Evolutionary conservation across 768 basidiomycete genomes (phyloP), one percentile per base, ranked within the genome.

Genomic region (Leccinum subgranulosum): DNA sequence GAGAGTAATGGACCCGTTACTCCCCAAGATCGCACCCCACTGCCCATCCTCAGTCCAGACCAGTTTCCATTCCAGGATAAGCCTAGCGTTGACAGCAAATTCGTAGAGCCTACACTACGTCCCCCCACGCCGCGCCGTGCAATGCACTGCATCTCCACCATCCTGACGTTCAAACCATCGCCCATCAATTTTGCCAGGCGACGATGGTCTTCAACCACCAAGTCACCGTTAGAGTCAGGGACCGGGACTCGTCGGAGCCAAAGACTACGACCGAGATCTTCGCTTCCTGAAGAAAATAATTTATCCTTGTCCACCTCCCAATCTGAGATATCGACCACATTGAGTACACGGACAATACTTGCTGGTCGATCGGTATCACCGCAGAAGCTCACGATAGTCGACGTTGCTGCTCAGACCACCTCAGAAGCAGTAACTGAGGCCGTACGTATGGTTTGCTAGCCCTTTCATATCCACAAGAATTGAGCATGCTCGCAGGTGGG

Each of bases 171-270:
- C 68, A 84, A 83, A 51, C 86, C 86, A 15, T 82, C 84, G 36
- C 85, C 85, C n/a, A 78, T 81, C 69, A 78, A 79, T 62, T 85
- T 83, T 66, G 84, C 85, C 8, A 80, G 79, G 63, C 81, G 82
- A 53, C 80, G 84, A 57, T 86, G 85, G 85, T 79, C 74, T 59
- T 79, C 77, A 43, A 64, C 70, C 21, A 66, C 74, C 34, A 72
- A 71, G 62, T 74, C 75, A 49, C 69, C 70, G 34, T 59, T 72
- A 55, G 72, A 71, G 43, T 68, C 71, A 57, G 75, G 73, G 58
- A 62, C 62, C 8, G 69, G 66, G 51, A 71, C 69, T 27, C 73
- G 71, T 46, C 73, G 71, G 45, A 73, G 73, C 60, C 72, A 73
- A 53, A 67, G 71, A 61, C 64, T 73, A 62, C 72, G 71, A 57